Evolutionary conservation across 306 rosid species (phyloP).

Genomic region (Sphenostylis stenocarpa): DNA sequence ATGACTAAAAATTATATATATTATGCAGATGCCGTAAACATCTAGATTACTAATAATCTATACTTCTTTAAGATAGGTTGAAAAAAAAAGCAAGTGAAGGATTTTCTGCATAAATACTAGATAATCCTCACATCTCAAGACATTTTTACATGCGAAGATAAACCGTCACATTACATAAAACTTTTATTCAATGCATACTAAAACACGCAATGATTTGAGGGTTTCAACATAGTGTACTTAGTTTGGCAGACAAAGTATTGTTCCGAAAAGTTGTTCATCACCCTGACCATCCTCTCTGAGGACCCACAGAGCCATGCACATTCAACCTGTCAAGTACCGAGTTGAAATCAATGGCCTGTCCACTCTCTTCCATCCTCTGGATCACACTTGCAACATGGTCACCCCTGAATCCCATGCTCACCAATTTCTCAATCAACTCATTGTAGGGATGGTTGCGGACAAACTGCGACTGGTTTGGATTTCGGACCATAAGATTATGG

Average conservation of each 20-base stretch:
- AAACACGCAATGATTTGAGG: conserved; percentile 70
- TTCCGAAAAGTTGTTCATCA: conserved; percentile 26
- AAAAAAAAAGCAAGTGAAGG: conserved; percentile 9
- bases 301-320: conserved; percentile 62
- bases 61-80: background rate
- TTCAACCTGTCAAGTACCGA: conserved; percentile 86
- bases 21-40: background rate
- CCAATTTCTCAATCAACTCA: conserved; percentile 85
- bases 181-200: conserved; percentile 91
- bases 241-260: background rate
- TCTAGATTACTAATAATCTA: background rate
- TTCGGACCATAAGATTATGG: conserved; percentile 54
- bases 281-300: conserved; percentile 87
- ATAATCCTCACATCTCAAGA: conserved; percentile 33
- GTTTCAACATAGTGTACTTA: background rate
- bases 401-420: conserved; percentile 84
- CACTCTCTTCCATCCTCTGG: conserved; percentile 95
- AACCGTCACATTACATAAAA: conserved; percentile 40
- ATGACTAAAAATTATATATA: background rate
- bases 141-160: conserved; percentile 48
- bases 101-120: conserved; percentile 28
- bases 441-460: conserved; percentile 69
- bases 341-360: conserved; percentile 85
- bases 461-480: conserved; percentile 60
- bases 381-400: conserved; percentile 78